Conservation (phyloP, 2,329 filamentous ascomycete genomes). For the Juglanconis sp. region DNA sequence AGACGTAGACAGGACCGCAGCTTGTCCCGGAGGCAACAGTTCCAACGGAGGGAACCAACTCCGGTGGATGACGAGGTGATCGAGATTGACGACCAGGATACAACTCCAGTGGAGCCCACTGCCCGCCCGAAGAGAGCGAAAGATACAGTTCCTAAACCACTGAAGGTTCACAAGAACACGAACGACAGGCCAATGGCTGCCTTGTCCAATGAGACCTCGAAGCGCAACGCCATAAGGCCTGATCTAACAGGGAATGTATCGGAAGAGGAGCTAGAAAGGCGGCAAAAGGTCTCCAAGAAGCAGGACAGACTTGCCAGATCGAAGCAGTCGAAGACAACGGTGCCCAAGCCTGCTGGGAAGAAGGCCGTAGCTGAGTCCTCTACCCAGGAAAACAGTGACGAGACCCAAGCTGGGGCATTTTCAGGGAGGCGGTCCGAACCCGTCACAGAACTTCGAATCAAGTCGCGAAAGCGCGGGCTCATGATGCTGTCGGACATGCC, state of each 20-base stretch:
- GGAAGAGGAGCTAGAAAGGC: not conserved
- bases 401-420: not conserved
- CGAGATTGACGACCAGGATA: constrained; percentile 11
- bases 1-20: not conserved
- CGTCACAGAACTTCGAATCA: constrained; percentile 46
- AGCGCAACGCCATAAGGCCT: not conserved
- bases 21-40: not conserved
- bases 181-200: not conserved
- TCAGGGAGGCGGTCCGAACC: constrained; percentile 21
- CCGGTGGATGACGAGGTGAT: constrained; percentile 6
- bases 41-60: not conserved
- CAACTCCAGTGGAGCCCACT: not conserved
- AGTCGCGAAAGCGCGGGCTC: constrained; percentile 44
- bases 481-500: constrained; percentile 41
- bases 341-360: not conserved
- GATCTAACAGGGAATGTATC: not conserved
- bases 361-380: not conserved
- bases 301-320: not conserved
- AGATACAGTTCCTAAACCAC: not conserved
- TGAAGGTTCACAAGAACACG: not conserved
- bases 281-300: not conserved
- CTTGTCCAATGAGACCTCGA: no score
- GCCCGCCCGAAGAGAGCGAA: not conserved
- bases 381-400: no score
- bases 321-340: not conserved